These are phyloP conservation scores for Paecilomyces sp. DNA, from an alignment of 2,329 filamentous ascomycete genomes.

Conservation along the genomic window DNA sequence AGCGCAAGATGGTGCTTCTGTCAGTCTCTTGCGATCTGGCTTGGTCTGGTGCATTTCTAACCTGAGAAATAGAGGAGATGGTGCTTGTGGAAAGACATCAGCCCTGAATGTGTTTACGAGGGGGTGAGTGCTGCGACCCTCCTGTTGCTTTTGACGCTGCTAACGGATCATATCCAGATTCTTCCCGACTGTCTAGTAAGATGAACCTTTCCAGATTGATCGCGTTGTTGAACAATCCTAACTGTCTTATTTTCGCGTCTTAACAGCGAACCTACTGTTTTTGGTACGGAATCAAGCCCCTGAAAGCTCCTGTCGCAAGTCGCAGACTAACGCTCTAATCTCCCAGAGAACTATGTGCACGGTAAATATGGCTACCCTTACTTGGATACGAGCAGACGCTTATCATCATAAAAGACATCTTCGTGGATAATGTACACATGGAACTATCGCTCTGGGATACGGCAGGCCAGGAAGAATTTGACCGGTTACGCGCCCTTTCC, in stretches of 20 bases:
- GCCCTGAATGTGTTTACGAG: slow-evolving; percentile 96
- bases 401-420: slow-evolving; percentile 63
- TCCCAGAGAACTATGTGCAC: slow-evolving; percentile 89
- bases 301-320: not conserved
- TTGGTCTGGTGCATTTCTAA: slow-evolving; percentile 10
- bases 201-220: not conserved
- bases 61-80: slow-evolving; percentile 63
- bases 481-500: slow-evolving; percentile 86
- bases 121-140: slow-evolving; percentile 56
- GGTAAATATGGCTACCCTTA: slow-evolving; percentile 48
- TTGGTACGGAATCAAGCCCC: slow-evolving; percentile 44
- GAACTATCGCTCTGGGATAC: slow-evolving; percentile 98
- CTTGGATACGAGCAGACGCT: slow-evolving; percentile 9
- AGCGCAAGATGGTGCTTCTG: slow-evolving; percentile 94
- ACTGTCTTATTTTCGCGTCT: slow-evolving; percentile 8
- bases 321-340: slow-evolving; percentile 20
- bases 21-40: slow-evolving; percentile 30
- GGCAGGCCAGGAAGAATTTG: slow-evolving; percentile 97
- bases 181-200: slow-evolving; percentile 92
- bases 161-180: slow-evolving; percentile 51
- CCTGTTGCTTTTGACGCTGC: slow-evolving; percentile 2
- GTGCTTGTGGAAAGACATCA: slow-evolving; percentile 95
- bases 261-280: slow-evolving; percentile 79
- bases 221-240: slow-evolving; percentile 9
- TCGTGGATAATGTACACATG: slow-evolving; percentile 94